phyloP scores from a whole-genome alignment of 768 basidiomycete genomes.

The Russula vinacea region DNA sequence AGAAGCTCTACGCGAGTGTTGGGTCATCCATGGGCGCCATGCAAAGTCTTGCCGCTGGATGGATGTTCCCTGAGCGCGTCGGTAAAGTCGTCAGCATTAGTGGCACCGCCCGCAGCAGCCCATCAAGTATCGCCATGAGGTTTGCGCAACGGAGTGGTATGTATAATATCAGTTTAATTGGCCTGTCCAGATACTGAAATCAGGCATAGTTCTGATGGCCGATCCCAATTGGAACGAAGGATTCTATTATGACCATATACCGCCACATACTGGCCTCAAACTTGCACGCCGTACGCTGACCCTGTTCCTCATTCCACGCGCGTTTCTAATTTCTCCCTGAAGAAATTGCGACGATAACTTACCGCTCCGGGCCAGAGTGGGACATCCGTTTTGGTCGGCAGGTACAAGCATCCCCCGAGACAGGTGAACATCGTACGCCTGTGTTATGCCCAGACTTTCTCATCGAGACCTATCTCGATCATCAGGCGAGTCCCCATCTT shows the following conservation, averaged over 20 bases:
- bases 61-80: constrained; percentile 85
- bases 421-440: constrained; percentile 44
- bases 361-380: constrained; percentile 99
- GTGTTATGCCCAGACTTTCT: constrained; percentile 94
- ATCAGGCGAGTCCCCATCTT: constrained; percentile 49
- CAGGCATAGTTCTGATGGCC: constrained; percentile 88
- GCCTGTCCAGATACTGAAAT: background rate
- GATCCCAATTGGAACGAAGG: constrained; percentile 99
- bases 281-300: constrained; percentile 78
- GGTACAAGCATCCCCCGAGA: constrained; percentile 43
- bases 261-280: constrained; percentile 98
- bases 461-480: constrained; percentile 98
- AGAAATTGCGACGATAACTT: constrained; percentile 99
- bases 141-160: constrained; percentile 94
- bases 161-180: constrained; percentile 33
- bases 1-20: constrained; percentile 87
- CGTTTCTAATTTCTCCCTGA: constrained; percentile 13
- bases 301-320: constrained; percentile 8
- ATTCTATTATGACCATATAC: constrained; percentile 93
- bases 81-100: constrained; percentile 91
- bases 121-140: constrained; percentile 91
- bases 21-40: constrained; percentile 97
- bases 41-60: constrained; percentile 95
- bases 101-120: constrained; percentile 88
- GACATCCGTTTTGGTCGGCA: constrained; percentile 94